Percentiles rank a stretch among this genome's conserved stretches.
phyloP scores from a whole-genome alignment of 1,284 basidiomycete genomes.

The Malassezia japonica region DNA sequence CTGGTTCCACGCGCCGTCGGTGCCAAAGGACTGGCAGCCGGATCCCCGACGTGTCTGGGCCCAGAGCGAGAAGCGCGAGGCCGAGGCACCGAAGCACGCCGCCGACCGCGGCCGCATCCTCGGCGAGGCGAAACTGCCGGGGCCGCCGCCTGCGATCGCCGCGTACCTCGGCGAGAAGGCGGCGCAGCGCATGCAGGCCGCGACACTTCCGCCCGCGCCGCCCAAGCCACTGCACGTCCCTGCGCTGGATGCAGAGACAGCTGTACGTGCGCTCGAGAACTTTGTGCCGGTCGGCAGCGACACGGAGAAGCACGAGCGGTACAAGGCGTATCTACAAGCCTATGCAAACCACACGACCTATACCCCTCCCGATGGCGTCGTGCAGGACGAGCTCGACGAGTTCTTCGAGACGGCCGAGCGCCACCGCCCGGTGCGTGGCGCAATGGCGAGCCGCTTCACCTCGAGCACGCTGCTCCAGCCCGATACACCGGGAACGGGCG shows the following conservation, averaged over 20 bases:
- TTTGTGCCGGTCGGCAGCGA: slow-evolving; percentile 80
- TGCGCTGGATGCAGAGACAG: slow-evolving; percentile 63
- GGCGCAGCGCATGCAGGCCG: slow-evolving; percentile 45
- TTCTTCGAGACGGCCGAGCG: slow-evolving; percentile 77
- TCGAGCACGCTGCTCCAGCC: slow-evolving; percentile 4
- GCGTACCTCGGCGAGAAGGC: slow-evolving; percentile 87
- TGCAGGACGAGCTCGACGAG: slow-evolving; percentile 71
- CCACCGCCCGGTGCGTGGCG: slow-evolving; percentile 81
- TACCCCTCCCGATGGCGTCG: slow-evolving; percentile 30
- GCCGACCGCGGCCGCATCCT: slow-evolving; percentile 63
- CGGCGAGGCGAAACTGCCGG: slow-evolving; percentile 66
- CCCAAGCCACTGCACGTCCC: slow-evolving; percentile 54
- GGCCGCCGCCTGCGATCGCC: slow-evolving; percentile 69
- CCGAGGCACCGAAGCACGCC: slow-evolving; percentile 53
- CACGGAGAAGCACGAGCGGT: slow-evolving; percentile 70
- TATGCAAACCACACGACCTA: slow-evolving; percentile 54
- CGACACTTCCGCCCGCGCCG: slow-evolving; percentile 7
- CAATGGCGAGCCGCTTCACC: slow-evolving; percentile 86
- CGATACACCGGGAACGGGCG: neutral
- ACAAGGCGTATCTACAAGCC: slow-evolving; percentile 68
- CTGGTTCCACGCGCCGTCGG: slow-evolving; percentile 64
- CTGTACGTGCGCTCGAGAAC: slow-evolving; percentile 73
- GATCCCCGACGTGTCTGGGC: slow-evolving; percentile 70
- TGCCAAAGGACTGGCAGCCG: slow-evolving; percentile 74
- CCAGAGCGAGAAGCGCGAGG: slow-evolving; percentile 14